A percentile compares a stretch with the other conserved stretches of the same genome.
Conservation (phyloP, 1,139 yeast species). For the Waltiozyma sp. region DNA sequence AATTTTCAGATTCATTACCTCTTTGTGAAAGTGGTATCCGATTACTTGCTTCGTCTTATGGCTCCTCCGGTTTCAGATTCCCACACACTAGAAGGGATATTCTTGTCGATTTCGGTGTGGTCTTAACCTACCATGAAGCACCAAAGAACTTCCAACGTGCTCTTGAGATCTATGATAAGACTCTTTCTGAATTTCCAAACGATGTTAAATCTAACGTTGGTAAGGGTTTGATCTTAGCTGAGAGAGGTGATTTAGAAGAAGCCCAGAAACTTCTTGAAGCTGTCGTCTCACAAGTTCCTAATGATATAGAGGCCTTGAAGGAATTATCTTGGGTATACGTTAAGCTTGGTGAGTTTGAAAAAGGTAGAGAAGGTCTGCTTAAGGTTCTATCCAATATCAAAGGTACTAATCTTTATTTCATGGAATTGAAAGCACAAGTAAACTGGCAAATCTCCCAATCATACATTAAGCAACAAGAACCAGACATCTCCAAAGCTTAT, state of each 20-base stretch:
- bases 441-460: conserved; percentile 70
- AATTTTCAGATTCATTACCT: conserved; percentile 58
- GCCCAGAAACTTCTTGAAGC: conserved; percentile 44
- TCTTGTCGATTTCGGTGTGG: conserved; percentile 57
- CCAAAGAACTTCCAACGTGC: conserved; percentile 83
- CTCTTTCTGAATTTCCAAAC: conserved; percentile 38
- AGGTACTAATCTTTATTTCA: conserved; percentile 41
- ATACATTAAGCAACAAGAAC: conserved; percentile 24
- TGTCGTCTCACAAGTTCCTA: conserved; percentile 41
- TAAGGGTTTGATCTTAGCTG: conserved; percentile 66
- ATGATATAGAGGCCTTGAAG: conserved; percentile 47
- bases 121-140: conserved; percentile 77
- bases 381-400: conserved; percentile 31
- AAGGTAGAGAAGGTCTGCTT: conserved; percentile 44
- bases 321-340: conserved; percentile 79
- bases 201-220: conserved; percentile 66
- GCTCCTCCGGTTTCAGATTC: conserved; percentile 37
- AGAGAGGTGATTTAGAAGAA: conserved; percentile 42
- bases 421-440: conserved; percentile 47
- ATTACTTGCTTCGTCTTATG: conserved; percentile 37
- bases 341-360: conserved; percentile 35
- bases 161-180: conserved; percentile 52
- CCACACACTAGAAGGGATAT: conserved; percentile 46
- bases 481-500: conserved; percentile 30
- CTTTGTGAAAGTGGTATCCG: conserved; percentile 53